phyloP scores from a whole-genome alignment of 176 grass and related monocot species.

The Bromus sterilis region DNA sequence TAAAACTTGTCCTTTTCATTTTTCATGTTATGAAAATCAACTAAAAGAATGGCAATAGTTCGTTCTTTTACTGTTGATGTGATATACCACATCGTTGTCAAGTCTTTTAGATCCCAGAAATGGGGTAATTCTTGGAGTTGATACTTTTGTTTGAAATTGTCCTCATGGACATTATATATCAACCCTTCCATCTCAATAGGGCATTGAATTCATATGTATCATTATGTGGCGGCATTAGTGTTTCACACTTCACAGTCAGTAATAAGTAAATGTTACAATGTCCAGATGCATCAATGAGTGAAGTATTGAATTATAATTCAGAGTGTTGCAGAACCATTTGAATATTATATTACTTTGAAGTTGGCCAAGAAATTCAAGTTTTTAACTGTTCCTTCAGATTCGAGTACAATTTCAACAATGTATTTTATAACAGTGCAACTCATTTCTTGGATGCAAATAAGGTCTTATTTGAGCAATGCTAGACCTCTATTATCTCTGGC shows the following conservation, averaged over 20 bases:
- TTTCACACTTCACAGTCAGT: background rate
- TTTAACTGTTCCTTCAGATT: background rate
- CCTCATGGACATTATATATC: background rate
- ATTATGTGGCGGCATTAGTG: background rate
- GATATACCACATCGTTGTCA: background rate
- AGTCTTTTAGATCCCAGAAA: background rate
- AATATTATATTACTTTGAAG: background rate
- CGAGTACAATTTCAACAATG: background rate
- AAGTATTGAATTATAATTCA: background rate
- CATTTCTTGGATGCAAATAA: background rate
- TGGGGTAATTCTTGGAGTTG: background rate
- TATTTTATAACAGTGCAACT: background rate
- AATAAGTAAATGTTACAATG: background rate
- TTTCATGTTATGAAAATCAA: background rate
- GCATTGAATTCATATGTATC: background rate
- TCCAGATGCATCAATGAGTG: background rate
- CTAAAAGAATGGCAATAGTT: background rate
- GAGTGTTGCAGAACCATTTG: background rate
- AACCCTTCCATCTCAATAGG: background rate
- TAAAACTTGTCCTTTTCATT: background rate
- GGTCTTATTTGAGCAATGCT: conserved; percentile 45
- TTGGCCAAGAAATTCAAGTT: background rate
- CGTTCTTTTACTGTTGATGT: background rate
- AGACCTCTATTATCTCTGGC: conserved; percentile 88
- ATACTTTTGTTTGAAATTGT: background rate